Evolutionary conservation across 208 protist species (phyloP), one percentile per base, ranked within the genome.

Genomic region (Trypanosoma rangeli): DNA sequence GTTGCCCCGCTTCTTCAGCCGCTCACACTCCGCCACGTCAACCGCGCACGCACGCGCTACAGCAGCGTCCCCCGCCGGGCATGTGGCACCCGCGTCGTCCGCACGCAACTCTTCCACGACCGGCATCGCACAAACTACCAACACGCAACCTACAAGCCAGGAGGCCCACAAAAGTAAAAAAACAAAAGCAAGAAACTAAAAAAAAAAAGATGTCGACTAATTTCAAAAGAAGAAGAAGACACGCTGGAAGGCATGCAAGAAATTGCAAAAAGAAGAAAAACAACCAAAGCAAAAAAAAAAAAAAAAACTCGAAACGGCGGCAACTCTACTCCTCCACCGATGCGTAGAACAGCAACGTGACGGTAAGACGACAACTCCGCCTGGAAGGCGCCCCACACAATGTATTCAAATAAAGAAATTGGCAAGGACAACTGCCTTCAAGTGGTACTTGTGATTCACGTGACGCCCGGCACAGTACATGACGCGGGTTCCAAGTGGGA

Each of bases 381-480:
- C 28, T 2, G 28, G 18, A 59, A 2, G 13, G 15, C 57, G 3
- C 29, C 33, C 16, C 18, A 20, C 15, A 52, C 22, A 42, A 31
- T 35, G 12, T 24, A 22, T 26, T 82, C 73, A 97, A 8, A 97
- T 85, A 68, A 97, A 94, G 65, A 97, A 97, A 76, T 97, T 97
- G 0, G 92, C 92, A 10, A 97, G 74, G 22, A 97, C 92, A n/a
- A 93, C 83, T 0, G 92, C 88, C 79, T 97, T 97, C 49, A 97
- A 77, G 68, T 94, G 90, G 46, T 86, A 92, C 70, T 95, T 94
- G 80, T 97, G 92, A 46, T 97, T 97, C n/a, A 97, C 90, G 73
- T 97, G 92, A 31, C 92, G 76, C 8, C 92, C 89, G 5, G 92
- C 92, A 65, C 86, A 92, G 82, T 97, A 97, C 89, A 95, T 97